Evolutionary conservation across 345 rosid genomes (phyloP).

Genomic region (Bruguiera parviflora): DNA sequence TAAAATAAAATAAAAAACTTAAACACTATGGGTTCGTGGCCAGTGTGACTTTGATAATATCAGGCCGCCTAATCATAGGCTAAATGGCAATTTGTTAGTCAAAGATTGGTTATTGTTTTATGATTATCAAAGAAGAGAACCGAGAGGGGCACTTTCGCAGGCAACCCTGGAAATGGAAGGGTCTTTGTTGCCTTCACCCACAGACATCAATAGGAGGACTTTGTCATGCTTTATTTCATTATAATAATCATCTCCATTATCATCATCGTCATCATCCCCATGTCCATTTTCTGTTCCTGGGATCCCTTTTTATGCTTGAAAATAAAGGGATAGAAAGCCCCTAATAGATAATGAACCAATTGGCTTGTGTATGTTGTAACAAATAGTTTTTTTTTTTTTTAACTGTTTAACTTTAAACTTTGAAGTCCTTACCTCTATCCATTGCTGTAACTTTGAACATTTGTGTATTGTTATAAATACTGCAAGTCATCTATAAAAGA

Average conservation of each 20-base stretch:
- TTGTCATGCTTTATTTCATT: conserved; percentile 31
- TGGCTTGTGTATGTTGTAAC: too few species aligned
- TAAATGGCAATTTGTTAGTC: neutral
- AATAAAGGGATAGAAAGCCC: neutral
- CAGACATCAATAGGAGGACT: conserved; percentile 29
- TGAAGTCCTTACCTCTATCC: too few species aligned
- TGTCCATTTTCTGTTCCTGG: neutral
- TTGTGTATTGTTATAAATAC: too few species aligned
- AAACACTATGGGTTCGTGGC: neutral
- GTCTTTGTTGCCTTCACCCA: conserved; percentile 17
- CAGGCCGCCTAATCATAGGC: conserved; percentile 2
- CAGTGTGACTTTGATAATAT: too few species aligned
- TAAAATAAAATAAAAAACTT: neutral
- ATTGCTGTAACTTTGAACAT: too few species aligned
- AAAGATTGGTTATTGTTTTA: neutral
- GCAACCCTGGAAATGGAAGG: conserved; percentile 28
- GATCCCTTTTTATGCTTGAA: neutral
- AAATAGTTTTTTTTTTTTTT: too few species aligned
- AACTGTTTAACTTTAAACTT: too few species aligned
- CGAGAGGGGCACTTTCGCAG: neutral
- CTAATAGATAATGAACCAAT: neutral
- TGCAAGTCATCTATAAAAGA: too few species aligned
- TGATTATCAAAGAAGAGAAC: conserved; percentile 10
- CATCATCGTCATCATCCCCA: conserved; percentile 3
- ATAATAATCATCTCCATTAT: neutral